Percentiles rank a stretch among this genome's conserved stretches.
Conservation (phyloP, 75 land plant species). For the Sequoiadendron giganteum region DNA sequence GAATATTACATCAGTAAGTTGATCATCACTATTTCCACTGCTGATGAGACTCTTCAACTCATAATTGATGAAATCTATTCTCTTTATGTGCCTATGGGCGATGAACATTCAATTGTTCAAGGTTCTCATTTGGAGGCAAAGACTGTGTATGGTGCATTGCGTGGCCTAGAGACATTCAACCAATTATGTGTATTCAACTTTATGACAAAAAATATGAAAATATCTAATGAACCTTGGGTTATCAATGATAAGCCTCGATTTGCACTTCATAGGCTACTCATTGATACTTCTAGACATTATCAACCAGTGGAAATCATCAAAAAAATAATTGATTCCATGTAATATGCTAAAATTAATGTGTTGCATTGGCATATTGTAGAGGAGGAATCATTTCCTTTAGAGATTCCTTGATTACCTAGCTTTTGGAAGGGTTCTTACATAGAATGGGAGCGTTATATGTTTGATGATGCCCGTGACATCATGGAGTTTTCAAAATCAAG, state of each 20-base stretch:
- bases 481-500: no score
- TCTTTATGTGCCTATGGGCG: no score
- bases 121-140: constrained; percentile 83
- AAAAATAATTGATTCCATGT: constrained; percentile 86
- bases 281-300: constrained; percentile 90
- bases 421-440: constrained; percentile 93
- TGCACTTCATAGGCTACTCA: constrained; percentile 76
- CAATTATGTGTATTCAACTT: constrained; percentile 73
- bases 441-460: constrained; percentile 73
- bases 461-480: constrained; percentile 83
- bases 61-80: no score
- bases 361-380: constrained; percentile 99
- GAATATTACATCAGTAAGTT: no score
- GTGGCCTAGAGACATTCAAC: constrained; percentile 95
- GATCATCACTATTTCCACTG: no score
- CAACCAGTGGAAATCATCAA: constrained; percentile 69
- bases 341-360: constrained; percentile 93
- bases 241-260: constrained; percentile 80
- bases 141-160: constrained; percentile 88
- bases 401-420: constrained; percentile 84
- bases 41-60: no score
- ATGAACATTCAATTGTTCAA: no score
- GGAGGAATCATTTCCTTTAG: constrained; percentile 88
- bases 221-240: constrained; percentile 54
- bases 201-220: constrained; percentile 44